phyloP scores from a whole-genome alignment of 228 moss, liverwort and hornwort species.

The Sphagnum magellanicum region DNA sequence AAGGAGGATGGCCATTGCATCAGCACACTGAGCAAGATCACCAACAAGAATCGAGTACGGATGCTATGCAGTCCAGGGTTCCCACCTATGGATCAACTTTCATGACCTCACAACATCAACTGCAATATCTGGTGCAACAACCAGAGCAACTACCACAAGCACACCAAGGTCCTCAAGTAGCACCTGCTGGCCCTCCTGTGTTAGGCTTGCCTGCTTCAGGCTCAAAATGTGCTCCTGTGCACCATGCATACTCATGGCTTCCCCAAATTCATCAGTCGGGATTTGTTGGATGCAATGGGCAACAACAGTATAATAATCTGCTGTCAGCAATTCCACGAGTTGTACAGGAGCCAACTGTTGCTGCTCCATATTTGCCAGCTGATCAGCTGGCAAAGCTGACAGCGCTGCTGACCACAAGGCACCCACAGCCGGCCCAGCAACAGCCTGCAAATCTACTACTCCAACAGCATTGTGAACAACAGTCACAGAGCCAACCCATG shows the following conservation, averaged over 20 bases:
- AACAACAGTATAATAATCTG: conserved; percentile 18
- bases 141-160: conserved; percentile 8
- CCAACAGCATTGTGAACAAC: conserved; percentile 84
- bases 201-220: conserved; percentile 11
- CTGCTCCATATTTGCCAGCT: conserved; percentile 71
- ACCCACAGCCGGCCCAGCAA: conserved; percentile 89
- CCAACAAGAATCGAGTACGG: conserved; percentile 10
- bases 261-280: not conserved
- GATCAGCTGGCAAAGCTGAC: conserved; percentile 90
- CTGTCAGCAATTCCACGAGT: conserved; percentile 62
- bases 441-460: conserved; percentile 81
- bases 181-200: conserved; percentile 27
- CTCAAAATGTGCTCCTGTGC: not conserved
- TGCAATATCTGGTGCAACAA: not conserved
- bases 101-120: conserved; percentile 18
- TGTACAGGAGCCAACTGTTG: conserved; percentile 29
- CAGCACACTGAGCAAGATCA: conserved; percentile 49
- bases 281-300: conserved; percentile 27
- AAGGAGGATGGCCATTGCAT: conserved; percentile 51
- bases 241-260: not conserved
- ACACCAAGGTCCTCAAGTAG: conserved; percentile 34
- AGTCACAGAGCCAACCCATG: conserved; percentile 20
- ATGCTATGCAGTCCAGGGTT: conserved; percentile 32
- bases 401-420: conserved; percentile 82
- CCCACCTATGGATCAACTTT: conserved; percentile 52